phyloP scores from a whole-genome alignment of 306 rosid genomes.

The Abrus precatorius region DNA sequence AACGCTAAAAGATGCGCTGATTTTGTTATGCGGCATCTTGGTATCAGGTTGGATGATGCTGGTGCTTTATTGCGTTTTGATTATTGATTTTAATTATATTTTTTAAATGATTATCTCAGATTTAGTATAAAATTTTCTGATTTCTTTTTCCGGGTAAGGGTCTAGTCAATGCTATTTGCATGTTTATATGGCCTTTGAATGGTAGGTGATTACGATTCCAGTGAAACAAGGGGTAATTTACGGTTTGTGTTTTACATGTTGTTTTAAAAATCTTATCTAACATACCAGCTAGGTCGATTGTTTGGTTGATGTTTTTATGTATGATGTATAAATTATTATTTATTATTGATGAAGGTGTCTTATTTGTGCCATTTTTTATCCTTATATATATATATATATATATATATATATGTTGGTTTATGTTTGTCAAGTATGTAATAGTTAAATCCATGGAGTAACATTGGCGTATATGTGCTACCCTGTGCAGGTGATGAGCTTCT shows the following conservation, averaged over 20 bases:
- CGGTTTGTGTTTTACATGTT: neutral
- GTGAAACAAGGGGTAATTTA: neutral
- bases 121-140: neutral
- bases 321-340: neutral
- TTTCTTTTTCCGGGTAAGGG: neutral
- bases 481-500: constrained; percentile 86
- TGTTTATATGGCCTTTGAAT: neutral
- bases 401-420: neutral
- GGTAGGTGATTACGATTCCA: neutral
- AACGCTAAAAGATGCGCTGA: too few species aligned
- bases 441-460: neutral
- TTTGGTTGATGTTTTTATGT: neutral
- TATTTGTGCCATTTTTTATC: neutral
- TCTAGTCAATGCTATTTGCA: neutral
- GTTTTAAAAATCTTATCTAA: neutral
- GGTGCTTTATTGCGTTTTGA: neutral
- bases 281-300: neutral
- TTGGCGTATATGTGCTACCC: neutral
- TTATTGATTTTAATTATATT: neutral
- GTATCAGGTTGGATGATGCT: neutral
- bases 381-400: neutral
- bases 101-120: neutral
- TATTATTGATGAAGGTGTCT: neutral
- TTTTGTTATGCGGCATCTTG: neutral
- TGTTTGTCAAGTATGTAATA: neutral